Conservation (phyloP, 495 filamentous ascomycete genomes). For the Penicillium coprophilum region DNA sequence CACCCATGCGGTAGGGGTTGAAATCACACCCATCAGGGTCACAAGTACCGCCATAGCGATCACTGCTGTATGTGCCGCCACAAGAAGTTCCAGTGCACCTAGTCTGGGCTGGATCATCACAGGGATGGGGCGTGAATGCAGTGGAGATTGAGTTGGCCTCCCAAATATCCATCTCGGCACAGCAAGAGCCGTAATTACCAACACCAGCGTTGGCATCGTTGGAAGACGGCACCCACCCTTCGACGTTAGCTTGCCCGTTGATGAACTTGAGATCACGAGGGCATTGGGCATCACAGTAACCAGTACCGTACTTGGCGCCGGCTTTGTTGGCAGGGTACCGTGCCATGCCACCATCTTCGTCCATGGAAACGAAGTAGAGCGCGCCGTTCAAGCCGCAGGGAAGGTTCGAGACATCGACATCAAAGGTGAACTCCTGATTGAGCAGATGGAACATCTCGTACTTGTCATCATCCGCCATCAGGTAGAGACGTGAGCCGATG, state of each 20-base stretch:
- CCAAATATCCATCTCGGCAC: conserved; percentile 71
- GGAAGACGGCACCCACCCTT: conserved; percentile 54
- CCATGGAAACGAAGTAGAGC: conserved; percentile 65
- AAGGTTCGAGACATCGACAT: conserved; percentile 61
- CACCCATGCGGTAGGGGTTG: conserved; percentile 68
- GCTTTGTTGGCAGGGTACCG: conserved; percentile 56
- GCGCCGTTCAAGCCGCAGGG: conserved; percentile 71
- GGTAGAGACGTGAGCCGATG: conserved; percentile 57
- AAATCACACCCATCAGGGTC: conserved; percentile 76
- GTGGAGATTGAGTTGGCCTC: conserved; percentile 61
- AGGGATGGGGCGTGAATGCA: conserved; percentile 62
- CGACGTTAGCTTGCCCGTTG: conserved; percentile 59
- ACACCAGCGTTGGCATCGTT: conserved; percentile 58
- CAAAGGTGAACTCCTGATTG: conserved; percentile 64
- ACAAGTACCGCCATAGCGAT: conserved; percentile 54
- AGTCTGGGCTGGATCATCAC: conserved; percentile 51
- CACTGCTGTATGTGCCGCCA: conserved; percentile 42
- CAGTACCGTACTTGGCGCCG: conserved; percentile 66
- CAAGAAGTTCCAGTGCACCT: conserved; percentile 58
- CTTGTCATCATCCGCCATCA: conserved; percentile 50
- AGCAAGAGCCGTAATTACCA: conserved; percentile 62
- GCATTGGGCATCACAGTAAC: conserved; percentile 74
- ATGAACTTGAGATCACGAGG: conserved; percentile 63
- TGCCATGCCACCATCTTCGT: conserved; percentile 54
- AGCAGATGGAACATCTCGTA: conserved; percentile 59